Percentiles rank a stretch among this genome's conserved stretches.
These are phyloP conservation scores for Yamadazyma scolyti DNA, from an alignment of 805 yeast genomes.

Conservation along the genomic window DNA sequence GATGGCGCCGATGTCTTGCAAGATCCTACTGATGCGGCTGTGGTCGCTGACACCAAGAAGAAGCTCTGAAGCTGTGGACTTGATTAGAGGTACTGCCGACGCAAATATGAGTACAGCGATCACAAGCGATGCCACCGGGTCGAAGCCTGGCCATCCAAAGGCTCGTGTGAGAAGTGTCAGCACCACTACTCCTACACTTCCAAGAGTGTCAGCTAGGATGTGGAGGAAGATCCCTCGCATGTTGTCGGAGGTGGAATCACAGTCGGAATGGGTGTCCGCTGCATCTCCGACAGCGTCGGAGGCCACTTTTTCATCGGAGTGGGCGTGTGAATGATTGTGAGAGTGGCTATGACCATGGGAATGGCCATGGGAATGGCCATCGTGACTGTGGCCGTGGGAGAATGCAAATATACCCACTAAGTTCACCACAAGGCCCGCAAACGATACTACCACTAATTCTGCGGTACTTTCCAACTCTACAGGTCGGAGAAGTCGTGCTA, in stretches of 20 bases:
- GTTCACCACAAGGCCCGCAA: slow-evolving; percentile 82
- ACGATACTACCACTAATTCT: slow-evolving; percentile 81
- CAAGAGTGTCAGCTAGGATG: slow-evolving; percentile 91
- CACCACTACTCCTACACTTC: slow-evolving; percentile 94
- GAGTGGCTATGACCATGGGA: slow-evolving; percentile 31
- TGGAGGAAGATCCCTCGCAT: slow-evolving; percentile 95
- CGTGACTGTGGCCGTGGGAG: slow-evolving; percentile 71
- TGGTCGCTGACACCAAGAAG: slow-evolving; percentile 57
- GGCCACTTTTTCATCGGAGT: slow-evolving; percentile 26
- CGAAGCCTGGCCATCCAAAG: slow-evolving; percentile 72
- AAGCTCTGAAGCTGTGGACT: slow-evolving; percentile 73
- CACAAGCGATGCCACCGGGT: slow-evolving; percentile 86
- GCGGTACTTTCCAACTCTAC: slow-evolving; percentile 73
- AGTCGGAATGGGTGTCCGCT: slow-evolving; percentile 7
- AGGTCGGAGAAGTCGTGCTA: slow-evolving; percentile 77
- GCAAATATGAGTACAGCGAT: slow-evolving; percentile 77
- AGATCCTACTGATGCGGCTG: slow-evolving; percentile 53
- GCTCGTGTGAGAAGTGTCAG: slow-evolving; percentile 76
- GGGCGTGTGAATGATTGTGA: slow-evolving; percentile 7
- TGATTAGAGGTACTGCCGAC: slow-evolving; percentile 81
- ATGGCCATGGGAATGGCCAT: slow-evolving; percentile 39
- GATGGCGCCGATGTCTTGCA: slow-evolving; percentile 63
- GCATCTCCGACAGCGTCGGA: slow-evolving; percentile 27
- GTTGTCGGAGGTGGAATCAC: slow-evolving; percentile 43
- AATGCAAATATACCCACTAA: slow-evolving; percentile 92